Conservation (phyloP, 768 basidiomycete genomes). For the Hygrocybe coccinea region DNA sequence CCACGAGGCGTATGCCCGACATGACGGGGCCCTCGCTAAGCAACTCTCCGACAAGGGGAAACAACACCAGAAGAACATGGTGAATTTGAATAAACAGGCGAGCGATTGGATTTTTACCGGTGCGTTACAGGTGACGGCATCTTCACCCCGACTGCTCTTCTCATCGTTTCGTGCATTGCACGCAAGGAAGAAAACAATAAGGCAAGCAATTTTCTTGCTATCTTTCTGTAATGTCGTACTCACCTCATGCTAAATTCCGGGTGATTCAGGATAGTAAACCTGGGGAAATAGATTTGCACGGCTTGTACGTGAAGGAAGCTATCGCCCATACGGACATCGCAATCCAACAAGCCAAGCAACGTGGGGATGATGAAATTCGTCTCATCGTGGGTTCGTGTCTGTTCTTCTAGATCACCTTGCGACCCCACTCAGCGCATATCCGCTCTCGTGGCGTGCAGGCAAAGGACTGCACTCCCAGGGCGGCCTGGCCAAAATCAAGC, state of each 20-base stretch:
- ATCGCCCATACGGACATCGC: slow-evolving; percentile 67
- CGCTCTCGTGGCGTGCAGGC: slow-evolving; percentile 36
- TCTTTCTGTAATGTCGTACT: too few relatives aligned
- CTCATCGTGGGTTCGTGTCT: slow-evolving; percentile 75
- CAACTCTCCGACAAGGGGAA: slow-evolving; percentile 78
- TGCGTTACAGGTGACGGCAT: slow-evolving; percentile 29
- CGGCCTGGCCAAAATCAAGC: slow-evolving; percentile 81
- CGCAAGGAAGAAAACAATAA: slow-evolving; percentile 64
- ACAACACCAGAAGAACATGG: slow-evolving; percentile 72
- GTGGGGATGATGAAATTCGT: slow-evolving; percentile 60
- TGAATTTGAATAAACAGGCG: slow-evolving; percentile 72
- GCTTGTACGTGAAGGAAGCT: slow-evolving; percentile 91
- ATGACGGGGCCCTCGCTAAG: slow-evolving; percentile 78
- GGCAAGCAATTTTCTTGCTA: slow-evolving; percentile 22
- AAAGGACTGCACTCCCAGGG: slow-evolving; percentile 83
- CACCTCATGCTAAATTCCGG: too few relatives aligned
- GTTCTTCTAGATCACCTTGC: neutral
- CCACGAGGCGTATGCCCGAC: slow-evolving; percentile 66
- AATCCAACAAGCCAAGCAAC: slow-evolving; percentile 58
- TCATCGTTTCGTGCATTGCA: slow-evolving; percentile 6
- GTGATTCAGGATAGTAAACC: slow-evolving; percentile 51
- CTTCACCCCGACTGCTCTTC: neutral
- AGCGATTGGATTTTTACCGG: slow-evolving; percentile 83
- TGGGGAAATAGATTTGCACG: slow-evolving; percentile 85
- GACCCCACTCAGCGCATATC: neutral